Conservation (phyloP, 495 filamentous ascomycete genomes). For the Aspergillus saccharolyticus region DNA sequence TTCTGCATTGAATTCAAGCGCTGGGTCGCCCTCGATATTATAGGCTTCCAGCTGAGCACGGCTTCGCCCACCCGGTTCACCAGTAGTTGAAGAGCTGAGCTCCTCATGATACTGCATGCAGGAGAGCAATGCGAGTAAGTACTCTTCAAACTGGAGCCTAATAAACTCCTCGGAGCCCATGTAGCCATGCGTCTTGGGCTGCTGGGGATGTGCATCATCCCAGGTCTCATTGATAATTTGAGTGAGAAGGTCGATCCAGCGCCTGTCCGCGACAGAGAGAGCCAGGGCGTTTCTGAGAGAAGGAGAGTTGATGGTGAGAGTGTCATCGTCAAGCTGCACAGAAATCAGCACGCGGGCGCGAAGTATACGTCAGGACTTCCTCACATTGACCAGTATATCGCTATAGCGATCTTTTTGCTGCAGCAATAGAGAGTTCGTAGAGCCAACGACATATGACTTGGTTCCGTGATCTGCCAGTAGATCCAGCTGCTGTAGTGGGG, state of each 20-base stretch:
- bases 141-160: constrained; percentile 95
- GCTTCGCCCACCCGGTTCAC: constrained; percentile 27
- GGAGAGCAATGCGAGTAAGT: constrained; percentile 82
- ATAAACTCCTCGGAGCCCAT: constrained; percentile 98
- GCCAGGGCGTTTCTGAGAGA: constrained; percentile 72
- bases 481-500: constrained; percentile 92
- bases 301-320: constrained; percentile 73
- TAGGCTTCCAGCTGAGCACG: constrained; percentile 34
- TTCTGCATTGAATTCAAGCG: constrained; percentile 70
- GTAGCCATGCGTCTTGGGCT: constrained; percentile 91
- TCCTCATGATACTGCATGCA: constrained; percentile 86
- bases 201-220: constrained; percentile 84
- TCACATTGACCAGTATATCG: constrained; percentile 87
- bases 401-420: constrained; percentile 97
- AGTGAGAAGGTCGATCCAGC: constrained; percentile 95
- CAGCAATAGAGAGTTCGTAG: constrained; percentile 87
- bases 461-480: constrained; percentile 89
- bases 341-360: not conserved
- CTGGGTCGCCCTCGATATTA: constrained; percentile 74
- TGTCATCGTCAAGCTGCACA: constrained; percentile 74
- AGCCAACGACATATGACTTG: constrained; percentile 95
- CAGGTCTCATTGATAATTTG: constrained; percentile 93
- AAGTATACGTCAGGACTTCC: constrained; percentile 4
- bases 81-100: constrained; percentile 37
- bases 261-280: constrained; percentile 79